phyloP scores from a whole-genome alignment of 768 basidiomycete species.

The Termitomyces sp. region DNA sequence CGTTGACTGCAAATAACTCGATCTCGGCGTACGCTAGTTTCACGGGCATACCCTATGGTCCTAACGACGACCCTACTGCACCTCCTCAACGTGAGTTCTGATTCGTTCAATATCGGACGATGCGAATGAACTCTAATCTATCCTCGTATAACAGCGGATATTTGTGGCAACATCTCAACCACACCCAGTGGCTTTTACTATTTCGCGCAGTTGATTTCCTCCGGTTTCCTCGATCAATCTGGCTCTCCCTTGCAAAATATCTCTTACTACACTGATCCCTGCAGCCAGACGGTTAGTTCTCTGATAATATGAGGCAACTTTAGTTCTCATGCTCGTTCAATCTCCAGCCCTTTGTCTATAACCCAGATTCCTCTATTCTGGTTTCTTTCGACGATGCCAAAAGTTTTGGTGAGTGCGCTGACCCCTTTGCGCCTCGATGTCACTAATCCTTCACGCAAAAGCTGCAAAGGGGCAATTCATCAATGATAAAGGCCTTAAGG shows the following conservation, averaged over 20 bases:
- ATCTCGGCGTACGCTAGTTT: slow-evolving; percentile 1
- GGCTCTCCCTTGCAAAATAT: slow-evolving; percentile 50
- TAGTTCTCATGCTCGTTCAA: not conserved
- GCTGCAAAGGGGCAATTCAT: slow-evolving; percentile 64
- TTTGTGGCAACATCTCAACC: slow-evolving; percentile 44
- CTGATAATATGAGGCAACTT: not conserved
- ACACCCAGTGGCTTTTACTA: slow-evolving; percentile 51
- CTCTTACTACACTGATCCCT: slow-evolving; percentile 57
- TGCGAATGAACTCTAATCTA: not conserved
- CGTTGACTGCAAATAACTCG: slow-evolving; percentile 1
- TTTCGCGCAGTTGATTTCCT: slow-evolving; percentile 58
- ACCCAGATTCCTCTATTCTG: slow-evolving; percentile 49
- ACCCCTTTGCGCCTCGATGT: not conserved
- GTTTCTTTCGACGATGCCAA: slow-evolving; percentile 66
- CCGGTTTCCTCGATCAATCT: slow-evolving; percentile 49
- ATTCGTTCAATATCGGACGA: not conserved
- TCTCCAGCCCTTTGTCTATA: slow-evolving; percentile 65
- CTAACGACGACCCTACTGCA: not conserved
- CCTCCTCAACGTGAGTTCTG: not conserved
- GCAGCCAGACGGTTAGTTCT: slow-evolving; percentile 70
- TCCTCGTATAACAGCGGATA: slow-evolving; percentile 20
- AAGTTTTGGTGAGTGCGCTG: slow-evolving; percentile 45
- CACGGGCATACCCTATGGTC: not conserved
- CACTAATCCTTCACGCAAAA: slow-evolving; percentile 17
- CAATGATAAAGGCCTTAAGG: slow-evolving; percentile 46